Evolutionary conservation across 1,284 basidiomycete genomes (phyloP).

Genomic region (Cutaneotrichosporon dermatis): DNA sequence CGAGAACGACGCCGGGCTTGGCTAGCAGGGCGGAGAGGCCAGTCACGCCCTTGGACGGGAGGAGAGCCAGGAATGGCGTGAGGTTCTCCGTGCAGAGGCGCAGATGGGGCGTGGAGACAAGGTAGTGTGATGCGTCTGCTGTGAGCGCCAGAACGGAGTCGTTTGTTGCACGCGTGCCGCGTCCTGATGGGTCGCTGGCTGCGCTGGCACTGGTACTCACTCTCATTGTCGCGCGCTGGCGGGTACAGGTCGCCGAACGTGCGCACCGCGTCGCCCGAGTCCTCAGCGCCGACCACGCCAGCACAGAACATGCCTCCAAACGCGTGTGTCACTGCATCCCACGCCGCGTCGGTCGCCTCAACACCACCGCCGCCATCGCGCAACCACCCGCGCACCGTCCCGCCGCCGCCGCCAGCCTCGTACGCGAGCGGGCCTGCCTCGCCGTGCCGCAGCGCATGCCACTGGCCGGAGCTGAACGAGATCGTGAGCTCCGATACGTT

Average conservation of each 20-base stretch:
- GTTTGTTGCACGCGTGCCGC: no score
- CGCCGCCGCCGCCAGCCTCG: slow-evolving; percentile 72
- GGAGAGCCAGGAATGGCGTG: slow-evolving; percentile 87
- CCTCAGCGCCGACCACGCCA: slow-evolving; percentile 57
- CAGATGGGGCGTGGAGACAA: slow-evolving; percentile 65
- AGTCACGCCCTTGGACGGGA: slow-evolving; percentile 87
- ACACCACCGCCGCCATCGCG: slow-evolving; percentile 36
- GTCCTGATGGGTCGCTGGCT: no score
- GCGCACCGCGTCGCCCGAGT: slow-evolving; percentile 54
- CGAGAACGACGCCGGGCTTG: slow-evolving; percentile 83
- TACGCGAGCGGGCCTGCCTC: slow-evolving; percentile 56
- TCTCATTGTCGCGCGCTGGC: slow-evolving; percentile 40
- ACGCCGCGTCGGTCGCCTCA: slow-evolving; percentile 60
- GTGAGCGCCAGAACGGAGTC: background rate
- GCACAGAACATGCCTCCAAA: slow-evolving; percentile 92
- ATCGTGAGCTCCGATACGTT: slow-evolving; percentile 81
- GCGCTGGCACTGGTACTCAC: background rate
- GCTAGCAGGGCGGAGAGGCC: slow-evolving; percentile 83
- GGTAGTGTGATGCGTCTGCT: slow-evolving; percentile 39
- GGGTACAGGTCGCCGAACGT: slow-evolving; percentile 55
- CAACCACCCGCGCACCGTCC: slow-evolving; percentile 86
- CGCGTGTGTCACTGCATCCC: slow-evolving; percentile 80
- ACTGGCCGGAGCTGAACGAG: slow-evolving; percentile 80
- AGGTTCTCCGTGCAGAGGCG: slow-evolving; percentile 93
- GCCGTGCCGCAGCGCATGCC: slow-evolving; percentile 84